phyloP scores from a whole-genome alignment of 176 grass and related monocot genomes.

The Aegilops umbellulata region DNA sequence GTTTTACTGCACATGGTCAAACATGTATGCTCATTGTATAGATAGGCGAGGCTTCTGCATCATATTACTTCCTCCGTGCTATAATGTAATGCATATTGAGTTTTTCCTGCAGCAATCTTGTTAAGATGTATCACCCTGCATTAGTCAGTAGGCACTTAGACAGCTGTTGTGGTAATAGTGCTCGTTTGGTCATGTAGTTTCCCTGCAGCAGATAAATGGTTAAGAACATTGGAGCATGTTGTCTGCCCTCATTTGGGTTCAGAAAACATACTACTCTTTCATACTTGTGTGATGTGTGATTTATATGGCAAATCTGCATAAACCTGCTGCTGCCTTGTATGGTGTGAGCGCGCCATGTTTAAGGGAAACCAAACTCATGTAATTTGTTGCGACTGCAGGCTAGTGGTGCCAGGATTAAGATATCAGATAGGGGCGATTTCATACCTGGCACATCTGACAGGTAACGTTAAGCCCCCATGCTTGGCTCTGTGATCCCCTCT shows the following conservation, averaged over 20 bases:
- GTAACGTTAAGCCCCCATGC: slow-evolving; percentile 10
- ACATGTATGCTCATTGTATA: neutral
- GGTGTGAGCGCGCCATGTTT: neutral
- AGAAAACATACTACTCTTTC: neutral
- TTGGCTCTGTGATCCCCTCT: neutral
- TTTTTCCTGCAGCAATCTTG: neutral
- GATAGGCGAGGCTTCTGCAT: neutral
- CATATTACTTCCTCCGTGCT: neutral
- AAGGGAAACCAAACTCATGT: neutral
- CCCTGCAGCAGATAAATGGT: neutral
- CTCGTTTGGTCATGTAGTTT: neutral
- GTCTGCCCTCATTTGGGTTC: neutral
- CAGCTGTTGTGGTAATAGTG: neutral
- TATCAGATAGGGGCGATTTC: slow-evolving; percentile 99
- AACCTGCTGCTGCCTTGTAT: neutral
- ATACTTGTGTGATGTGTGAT: neutral
- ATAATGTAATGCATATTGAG: too few relatives aligned
- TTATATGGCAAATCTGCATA: neutral
- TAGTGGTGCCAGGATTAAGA: slow-evolving; percentile 98
- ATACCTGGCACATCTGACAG: slow-evolving; percentile 82
- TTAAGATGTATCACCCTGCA: neutral
- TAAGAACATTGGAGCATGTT: neutral
- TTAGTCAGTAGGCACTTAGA: neutral
- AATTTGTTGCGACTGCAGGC: slow-evolving; percentile 46
- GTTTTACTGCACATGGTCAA: neutral